phyloP scores from a whole-genome alignment of 2,329 filamentous ascomycete species.

The Cryphonectria nitschkei region DNA sequence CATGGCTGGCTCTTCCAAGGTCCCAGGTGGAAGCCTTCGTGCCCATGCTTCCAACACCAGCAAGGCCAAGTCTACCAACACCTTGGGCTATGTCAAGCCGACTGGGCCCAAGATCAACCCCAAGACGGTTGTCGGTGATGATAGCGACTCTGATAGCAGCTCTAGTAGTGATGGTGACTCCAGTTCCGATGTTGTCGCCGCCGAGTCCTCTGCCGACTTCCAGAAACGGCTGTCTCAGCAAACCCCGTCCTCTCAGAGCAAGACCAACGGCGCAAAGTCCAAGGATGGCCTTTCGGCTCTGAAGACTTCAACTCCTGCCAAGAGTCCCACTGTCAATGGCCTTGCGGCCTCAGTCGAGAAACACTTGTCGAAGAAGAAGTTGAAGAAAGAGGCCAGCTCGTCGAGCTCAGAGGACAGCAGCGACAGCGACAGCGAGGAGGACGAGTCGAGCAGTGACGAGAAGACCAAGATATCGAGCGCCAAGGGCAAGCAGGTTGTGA shows the following conservation, averaged over 20 bases:
- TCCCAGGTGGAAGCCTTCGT: constrained; percentile 23
- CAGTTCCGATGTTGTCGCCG: constrained; percentile 42
- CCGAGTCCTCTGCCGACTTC: constrained; percentile 37
- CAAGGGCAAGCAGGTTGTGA: constrained; percentile 25
- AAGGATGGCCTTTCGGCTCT: constrained; percentile 9
- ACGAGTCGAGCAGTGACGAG: constrained; percentile 27
- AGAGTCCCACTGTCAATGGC: constrained; percentile 27
- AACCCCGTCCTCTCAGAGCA: constrained; percentile 26
- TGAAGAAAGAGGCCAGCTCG: constrained; percentile 30
- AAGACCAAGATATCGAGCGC: constrained; percentile 31
- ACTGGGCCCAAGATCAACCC: constrained; percentile 40
- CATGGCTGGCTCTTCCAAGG: constrained; percentile 26
- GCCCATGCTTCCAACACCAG: constrained; percentile 28
- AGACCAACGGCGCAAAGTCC: constrained; percentile 11
- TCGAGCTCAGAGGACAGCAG: constrained; percentile 17
- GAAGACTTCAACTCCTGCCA: constrained; percentile 19
- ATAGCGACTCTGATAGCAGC: constrained; percentile 26
- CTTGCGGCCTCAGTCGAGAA: constrained; percentile 21
- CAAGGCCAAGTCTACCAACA: constrained; percentile 14
- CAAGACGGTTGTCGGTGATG: constrained; percentile 37
- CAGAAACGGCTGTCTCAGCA: constrained; percentile 39
- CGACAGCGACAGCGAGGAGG: constrained; percentile 14
- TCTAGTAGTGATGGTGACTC: constrained; percentile 35
- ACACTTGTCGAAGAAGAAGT: constrained; percentile 19
- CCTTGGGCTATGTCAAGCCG: constrained; percentile 21